Conservation (phyloP, 495 filamentous ascomycete species). For the Neurospora sublineolata region DNA sequence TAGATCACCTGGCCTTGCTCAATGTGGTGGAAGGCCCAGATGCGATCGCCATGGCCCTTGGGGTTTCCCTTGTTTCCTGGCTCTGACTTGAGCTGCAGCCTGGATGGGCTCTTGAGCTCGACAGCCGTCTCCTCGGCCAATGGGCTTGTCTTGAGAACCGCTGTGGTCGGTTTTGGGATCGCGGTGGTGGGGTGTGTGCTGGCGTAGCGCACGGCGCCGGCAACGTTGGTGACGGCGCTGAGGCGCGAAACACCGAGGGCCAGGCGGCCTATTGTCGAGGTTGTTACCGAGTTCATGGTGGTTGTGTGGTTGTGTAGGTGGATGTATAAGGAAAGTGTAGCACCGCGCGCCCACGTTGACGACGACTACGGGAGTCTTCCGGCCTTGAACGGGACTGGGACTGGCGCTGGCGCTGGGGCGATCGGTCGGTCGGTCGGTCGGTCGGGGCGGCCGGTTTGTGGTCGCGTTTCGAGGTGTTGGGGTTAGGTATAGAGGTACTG, state of each 20-base stretch:
- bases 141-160: not conserved
- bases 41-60: slow-evolving; percentile 49
- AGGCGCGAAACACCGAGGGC: slow-evolving; percentile 1
- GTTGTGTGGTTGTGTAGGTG: not conserved
- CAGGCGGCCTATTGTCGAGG: slow-evolving; percentile 4
- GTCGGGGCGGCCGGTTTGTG: not conserved
- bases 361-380: not conserved
- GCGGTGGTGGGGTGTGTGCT: slow-evolving; percentile 1
- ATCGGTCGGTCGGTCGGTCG: not conserved
- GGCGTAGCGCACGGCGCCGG: slow-evolving; percentile 3
- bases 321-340: not conserved
- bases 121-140: not conserved
- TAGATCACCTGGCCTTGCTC: slow-evolving; percentile 75
- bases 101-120: not conserved
- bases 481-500: not conserved
- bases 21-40: slow-evolving; percentile 77
- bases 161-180: not conserved
- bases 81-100: slow-evolving; percentile 5
- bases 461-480: not conserved
- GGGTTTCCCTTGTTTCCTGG: not conserved
- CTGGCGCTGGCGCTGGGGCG: not conserved
- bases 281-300: slow-evolving; percentile 3
- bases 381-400: not conserved
- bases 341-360: not conserved
- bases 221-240: not conserved